Conservation (phyloP, 345 rosid species). For the Hibiscus tridactylites region DNA sequence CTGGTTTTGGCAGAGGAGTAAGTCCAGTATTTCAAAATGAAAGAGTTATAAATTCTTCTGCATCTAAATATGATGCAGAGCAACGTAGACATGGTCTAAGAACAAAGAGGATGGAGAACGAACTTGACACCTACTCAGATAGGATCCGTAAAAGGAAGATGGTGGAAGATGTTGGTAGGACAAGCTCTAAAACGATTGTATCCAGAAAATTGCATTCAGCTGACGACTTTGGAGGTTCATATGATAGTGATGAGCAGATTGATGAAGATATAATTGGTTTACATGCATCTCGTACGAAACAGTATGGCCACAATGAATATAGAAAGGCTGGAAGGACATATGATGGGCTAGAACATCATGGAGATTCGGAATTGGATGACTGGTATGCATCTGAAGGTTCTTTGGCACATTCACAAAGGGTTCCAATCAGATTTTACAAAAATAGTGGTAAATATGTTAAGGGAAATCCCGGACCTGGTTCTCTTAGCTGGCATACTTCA, state of each 20-base stretch:
- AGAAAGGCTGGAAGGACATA: conserved; percentile 29
- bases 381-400: conserved; percentile 27
- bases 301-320: conserved; percentile 23
- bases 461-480: conserved; percentile 23
- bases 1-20: conserved; percentile 34
- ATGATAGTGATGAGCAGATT: conserved; percentile 33
- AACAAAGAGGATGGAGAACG: conserved; percentile 31
- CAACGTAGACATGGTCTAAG: conserved; percentile 20
- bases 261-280: conserved; percentile 25
- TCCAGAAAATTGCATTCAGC: conserved; percentile 26
- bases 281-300: conserved; percentile 20
- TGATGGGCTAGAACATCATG: conserved; percentile 18
- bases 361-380: conserved; percentile 27
- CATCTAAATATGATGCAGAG: conserved; percentile 22
- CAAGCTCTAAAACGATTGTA: conserved; percentile 20
- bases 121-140: conserved; percentile 20
- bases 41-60: conserved; percentile 20
- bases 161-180: conserved; percentile 24
- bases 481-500: conserved; percentile 24
- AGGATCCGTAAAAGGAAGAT: conserved; percentile 27
- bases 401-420: conserved; percentile 22
- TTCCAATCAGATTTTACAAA: conserved; percentile 27
- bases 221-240: conserved; percentile 28
- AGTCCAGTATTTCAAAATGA: conserved; percentile 28
- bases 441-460: conserved; percentile 24